Evolutionary conservation across 768 basidiomycete species (phyloP), one percentile per base, ranked within the genome.

Genomic region (Trametopsis cervina): DNA sequence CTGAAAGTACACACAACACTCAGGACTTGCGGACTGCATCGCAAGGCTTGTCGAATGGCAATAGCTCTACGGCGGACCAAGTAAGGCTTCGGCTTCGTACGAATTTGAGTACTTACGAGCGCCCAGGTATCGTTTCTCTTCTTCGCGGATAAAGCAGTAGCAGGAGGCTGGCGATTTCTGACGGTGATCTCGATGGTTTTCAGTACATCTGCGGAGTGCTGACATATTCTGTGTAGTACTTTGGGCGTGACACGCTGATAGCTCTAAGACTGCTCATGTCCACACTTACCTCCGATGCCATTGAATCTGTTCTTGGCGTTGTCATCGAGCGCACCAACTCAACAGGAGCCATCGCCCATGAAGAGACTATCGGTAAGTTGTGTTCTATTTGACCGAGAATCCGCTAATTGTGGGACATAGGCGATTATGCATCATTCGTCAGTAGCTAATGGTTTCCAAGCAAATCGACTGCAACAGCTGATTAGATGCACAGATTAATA

Each of bases 101-200:
- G 3, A 40, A 12, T 25, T 17, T 25, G 27, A 44, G 9, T 3
- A n/a, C 4, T 18, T 40, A 35, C 17, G 21, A 24, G 20, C 25
- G 25, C 3, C 40, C 49, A 66, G 66, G 60, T 67, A 7, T 69
- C 71, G 2, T 73, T 73, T 54, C 56, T 73, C 45, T 62, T 69
- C 1, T 73, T 68, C 47, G 38, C 57, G 22, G 53, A 69, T 38
- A 70, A 71, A 51, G 69, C 69, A 45, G 63, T 68, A 4, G 72
- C 71, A 6, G 72, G 72, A 3, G 72, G 72, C 26, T 73, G 71
- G 71, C 57, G 71, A 39, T 73, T 73, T 57, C 54, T 73, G 46
- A 73, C 72, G 17, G 66, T 67, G 50, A 13, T 57, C 40, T 12
- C 12, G 10, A 13, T 20, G 9, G 12, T 10, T 21, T 11, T 10